These are phyloP conservation scores for Aureobasidium sp. DNA, from an alignment of 2,329 filamentous ascomycete genomes.

Conservation along the genomic window DNA sequence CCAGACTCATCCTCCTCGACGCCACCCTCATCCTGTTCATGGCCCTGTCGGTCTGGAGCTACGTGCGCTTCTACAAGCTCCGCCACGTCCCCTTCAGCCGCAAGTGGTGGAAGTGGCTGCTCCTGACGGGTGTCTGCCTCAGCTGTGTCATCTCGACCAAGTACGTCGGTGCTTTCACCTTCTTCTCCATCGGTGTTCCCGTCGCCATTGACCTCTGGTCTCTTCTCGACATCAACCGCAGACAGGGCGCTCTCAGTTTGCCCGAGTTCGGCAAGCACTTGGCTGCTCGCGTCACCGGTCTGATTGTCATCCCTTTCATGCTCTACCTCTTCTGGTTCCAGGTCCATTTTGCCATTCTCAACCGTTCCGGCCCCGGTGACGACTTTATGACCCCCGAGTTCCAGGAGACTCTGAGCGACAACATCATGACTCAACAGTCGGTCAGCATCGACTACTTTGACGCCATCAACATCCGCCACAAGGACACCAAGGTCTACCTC, in stretches of 20 bases:
- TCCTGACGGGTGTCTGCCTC: conserved; percentile 85
- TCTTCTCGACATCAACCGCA: conserved; percentile 79
- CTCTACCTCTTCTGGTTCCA: conserved; percentile 99
- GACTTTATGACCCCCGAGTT: conserved; percentile 99
- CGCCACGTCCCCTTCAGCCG: conserved; percentile 79
- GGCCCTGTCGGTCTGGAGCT: conserved; percentile 86
- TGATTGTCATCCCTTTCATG: conserved; percentile 87
- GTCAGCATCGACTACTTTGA: conserved; percentile 86
- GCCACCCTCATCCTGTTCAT: conserved; percentile 91
- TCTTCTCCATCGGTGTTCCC: conserved; percentile 90
- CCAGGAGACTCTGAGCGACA: conserved; percentile 93
- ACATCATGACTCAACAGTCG: conserved; percentile 80
- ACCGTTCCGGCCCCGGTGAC: conserved; percentile 82
- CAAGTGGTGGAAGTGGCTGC: conserved; percentile 99
- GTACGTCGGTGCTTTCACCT: conserved; percentile 94
- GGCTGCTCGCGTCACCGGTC: conserved; percentile 69
- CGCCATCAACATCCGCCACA: conserved; percentile 78
- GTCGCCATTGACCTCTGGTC: conserved; percentile 94
- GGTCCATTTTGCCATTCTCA: conserved; percentile 90
- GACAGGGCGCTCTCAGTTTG: conserved; percentile 69
- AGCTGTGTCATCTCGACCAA: conserved; percentile 98
- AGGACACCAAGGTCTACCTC: conserved; percentile 93
- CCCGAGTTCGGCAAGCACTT: conserved; percentile 83
- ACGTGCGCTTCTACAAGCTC: conserved; percentile 96
- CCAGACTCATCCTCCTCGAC: conserved; percentile 86